A percentile compares a stretch with the other conserved stretches of the same genome.
These are phyloP conservation scores for Quercus tomentella DNA, from an alignment of 331 rosid genomes.

Conservation along the genomic window DNA sequence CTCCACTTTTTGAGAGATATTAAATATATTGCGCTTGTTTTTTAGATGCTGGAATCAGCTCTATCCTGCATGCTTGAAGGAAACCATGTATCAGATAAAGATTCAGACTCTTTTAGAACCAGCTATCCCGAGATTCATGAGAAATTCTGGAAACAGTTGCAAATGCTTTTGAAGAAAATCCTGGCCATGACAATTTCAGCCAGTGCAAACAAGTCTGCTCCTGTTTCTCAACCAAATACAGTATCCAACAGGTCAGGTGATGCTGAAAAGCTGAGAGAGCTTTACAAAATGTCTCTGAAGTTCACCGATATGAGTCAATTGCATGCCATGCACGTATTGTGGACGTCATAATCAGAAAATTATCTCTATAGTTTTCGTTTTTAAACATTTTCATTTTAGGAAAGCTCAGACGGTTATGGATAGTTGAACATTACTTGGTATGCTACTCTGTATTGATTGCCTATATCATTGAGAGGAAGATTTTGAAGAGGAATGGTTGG, in stretches of 20 bases:
- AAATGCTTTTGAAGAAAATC: constrained; percentile 82
- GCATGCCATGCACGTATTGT: constrained; percentile 57
- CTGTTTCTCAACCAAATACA: constrained; percentile 39
- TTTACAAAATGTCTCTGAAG: constrained; percentile 75
- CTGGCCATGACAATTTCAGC: constrained; percentile 51
- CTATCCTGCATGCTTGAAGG: constrained; percentile 78
- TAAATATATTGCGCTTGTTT: not conserved
- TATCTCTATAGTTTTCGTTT: not conserved
- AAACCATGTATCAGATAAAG: constrained; percentile 46
- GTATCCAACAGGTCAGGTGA: constrained; percentile 49
- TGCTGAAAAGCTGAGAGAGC: constrained; percentile 69
- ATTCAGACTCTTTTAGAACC: constrained; percentile 36
- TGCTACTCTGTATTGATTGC: not conserved
- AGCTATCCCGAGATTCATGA: constrained; percentile 52
- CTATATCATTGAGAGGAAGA: not conserved
- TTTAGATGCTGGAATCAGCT: constrained; percentile 81
- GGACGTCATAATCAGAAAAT: constrained; percentile 45
- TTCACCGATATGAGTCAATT: constrained; percentile 46
- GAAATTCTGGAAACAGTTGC: constrained; percentile 78
- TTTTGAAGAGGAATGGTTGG: not conserved
- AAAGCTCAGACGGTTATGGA: not conserved
- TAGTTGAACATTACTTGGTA: not conserved
- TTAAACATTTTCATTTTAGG: not conserved
- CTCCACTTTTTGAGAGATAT: not conserved
- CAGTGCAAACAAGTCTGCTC: constrained; percentile 35